These are phyloP conservation scores for Cryptosporidium felis DNA, from an alignment of 169 alveolate species.

Conservation along the genomic window DNA sequence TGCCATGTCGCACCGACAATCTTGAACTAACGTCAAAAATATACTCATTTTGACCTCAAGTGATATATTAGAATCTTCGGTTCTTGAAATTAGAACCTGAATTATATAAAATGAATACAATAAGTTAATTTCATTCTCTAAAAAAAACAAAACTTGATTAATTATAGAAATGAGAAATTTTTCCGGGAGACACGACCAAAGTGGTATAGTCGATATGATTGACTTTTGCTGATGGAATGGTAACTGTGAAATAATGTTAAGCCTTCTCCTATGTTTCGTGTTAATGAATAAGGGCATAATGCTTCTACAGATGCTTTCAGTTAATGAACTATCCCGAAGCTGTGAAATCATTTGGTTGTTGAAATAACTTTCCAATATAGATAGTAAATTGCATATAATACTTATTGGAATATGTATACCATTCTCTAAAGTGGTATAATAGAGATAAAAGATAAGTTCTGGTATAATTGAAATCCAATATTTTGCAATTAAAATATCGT, in stretches of 20 bases:
- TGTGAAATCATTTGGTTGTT: not conserved
- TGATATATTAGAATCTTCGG: not conserved
- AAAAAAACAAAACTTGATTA: not conserved
- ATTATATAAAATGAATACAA: constrained; percentile 4
- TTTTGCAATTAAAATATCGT: constrained; percentile 13
- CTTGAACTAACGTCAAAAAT: not conserved
- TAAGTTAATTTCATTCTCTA: constrained; percentile 9
- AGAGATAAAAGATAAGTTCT: constrained; percentile 12
- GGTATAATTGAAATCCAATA: constrained; percentile 45
- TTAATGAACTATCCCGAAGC: not conserved
- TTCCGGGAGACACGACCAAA: constrained; percentile 30
- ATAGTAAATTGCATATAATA: constrained; percentile 27
- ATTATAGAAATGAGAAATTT: constrained; percentile 9
- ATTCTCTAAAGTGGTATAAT: not conserved
- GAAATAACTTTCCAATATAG: not conserved
- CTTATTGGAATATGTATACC: not conserved
- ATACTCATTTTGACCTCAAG: constrained; percentile 42
- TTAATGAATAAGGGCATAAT: constrained; percentile 28
- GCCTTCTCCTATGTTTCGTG: not conserved
- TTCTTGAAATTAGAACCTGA: not conserved
- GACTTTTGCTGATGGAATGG: constrained; percentile 11
- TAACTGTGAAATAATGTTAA: not conserved
- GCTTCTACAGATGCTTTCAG: not conserved
- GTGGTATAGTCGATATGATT: constrained; percentile 39
- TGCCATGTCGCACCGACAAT: not conserved